Conservation (phyloP, 345 rosid genomes). For the Balakata baccata region DNA sequence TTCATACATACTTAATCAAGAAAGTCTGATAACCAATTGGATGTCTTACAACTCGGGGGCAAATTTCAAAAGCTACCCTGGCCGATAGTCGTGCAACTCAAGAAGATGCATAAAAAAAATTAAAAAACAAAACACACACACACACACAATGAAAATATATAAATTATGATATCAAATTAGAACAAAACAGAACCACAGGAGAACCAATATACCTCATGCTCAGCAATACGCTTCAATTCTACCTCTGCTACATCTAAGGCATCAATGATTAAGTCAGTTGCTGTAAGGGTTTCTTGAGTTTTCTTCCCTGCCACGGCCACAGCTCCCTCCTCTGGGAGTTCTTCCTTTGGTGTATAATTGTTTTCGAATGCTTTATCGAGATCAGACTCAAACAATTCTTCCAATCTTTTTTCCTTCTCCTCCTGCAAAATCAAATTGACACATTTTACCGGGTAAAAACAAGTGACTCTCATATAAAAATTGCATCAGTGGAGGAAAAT, state of each 20-base stretch:
- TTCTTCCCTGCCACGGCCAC: slow-evolving; percentile 83
- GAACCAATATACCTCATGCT: slow-evolving; percentile 51
- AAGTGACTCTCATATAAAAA: neutral
- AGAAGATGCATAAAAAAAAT: neutral
- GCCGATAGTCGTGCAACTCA: no score
- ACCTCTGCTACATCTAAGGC: slow-evolving; percentile 72
- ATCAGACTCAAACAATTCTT: slow-evolving; percentile 89
- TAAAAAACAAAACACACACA: neutral
- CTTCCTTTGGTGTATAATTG: slow-evolving; percentile 59
- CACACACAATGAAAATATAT: no score
- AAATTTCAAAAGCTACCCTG: no score
- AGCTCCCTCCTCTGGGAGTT: slow-evolving; percentile 89
- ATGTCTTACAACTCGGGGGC: no score
- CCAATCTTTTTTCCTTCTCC: slow-evolving; percentile 92
- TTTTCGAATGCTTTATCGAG: slow-evolving; percentile 61
- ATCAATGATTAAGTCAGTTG: slow-evolving; percentile 75
- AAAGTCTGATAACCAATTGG: no score
- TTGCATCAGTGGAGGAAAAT: slow-evolving; percentile 12
- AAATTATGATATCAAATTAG: neutral
- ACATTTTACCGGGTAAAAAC: neutral
- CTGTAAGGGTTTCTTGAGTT: slow-evolving; percentile 69
- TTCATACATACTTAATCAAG: no score
- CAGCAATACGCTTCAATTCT: slow-evolving; percentile 60
- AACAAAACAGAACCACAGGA: neutral
- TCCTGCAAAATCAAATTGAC: slow-evolving; percentile 54